Evolutionary conservation across 2,329 filamentous ascomycete genomes (phyloP).

Genomic region (Fusarium chlamydosporum): DNA sequence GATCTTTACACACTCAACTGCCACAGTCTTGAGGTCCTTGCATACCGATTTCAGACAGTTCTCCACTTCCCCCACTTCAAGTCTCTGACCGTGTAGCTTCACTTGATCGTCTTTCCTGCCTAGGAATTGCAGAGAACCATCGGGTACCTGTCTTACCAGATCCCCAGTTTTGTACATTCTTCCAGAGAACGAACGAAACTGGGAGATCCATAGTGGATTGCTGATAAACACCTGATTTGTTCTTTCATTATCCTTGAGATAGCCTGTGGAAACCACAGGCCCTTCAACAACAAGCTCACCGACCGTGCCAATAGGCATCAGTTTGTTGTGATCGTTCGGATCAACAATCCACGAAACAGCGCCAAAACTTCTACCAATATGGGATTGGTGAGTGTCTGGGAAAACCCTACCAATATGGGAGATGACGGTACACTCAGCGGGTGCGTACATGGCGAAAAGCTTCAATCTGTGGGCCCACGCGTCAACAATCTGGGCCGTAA

Average conservation of each 20-base stretch:
- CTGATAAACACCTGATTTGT: not conserved
- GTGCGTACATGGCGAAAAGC: conserved; percentile 11
- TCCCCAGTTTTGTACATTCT: conserved; percentile 15
- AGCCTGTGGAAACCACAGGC: not conserved
- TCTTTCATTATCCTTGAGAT: not conserved
- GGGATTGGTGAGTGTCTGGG: not conserved
- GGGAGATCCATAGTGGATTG: not conserved
- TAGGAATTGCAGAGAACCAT: conserved; percentile 1
- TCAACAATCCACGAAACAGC: conserved; percentile 5
- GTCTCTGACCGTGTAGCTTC: conserved; percentile 11
- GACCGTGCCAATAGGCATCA: conserved; percentile 5
- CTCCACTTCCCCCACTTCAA: conserved; percentile 9
- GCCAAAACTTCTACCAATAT: conserved; percentile 1
- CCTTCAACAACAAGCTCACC: not conserved
- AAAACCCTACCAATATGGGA: conserved; percentile 6
- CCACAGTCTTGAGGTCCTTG: not conserved
- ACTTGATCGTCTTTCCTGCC: conserved; percentile 18
- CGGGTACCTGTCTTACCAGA: conserved; percentile 3
- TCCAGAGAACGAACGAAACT: not conserved
- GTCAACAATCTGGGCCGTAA: conserved; percentile 9
- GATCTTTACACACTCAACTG: conserved; percentile 16
- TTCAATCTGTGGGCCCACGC: not conserved
- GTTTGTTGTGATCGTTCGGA: not conserved
- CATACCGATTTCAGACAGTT: conserved; percentile 1
- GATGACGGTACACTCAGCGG: conserved; percentile 5